Base-by-base conservation (phyloP, 495 filamentous ascomycete genomes). In the Lindgomyces ingoldianus region DNA sequence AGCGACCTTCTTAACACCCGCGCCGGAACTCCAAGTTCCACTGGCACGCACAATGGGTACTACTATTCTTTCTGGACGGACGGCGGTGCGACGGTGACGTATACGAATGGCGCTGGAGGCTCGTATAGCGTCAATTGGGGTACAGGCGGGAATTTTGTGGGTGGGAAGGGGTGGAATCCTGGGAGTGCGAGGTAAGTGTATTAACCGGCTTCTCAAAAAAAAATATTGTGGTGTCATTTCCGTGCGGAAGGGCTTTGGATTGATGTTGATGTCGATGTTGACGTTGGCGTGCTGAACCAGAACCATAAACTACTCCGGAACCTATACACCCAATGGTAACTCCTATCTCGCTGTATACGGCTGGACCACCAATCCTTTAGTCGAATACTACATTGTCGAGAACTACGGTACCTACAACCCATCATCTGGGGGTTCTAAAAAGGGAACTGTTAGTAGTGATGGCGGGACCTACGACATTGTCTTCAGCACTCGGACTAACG, bases 351-450 rank as follows among this genome's bases (percentile, higher is more conserved):
- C 84, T 47, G 74, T 89, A 64, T 87, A 88, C 70, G 84, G 84
- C 54, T 88, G 84, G 86, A 86, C 84, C 24, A 78, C 73, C 12
- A 78, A 79, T 73, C 85, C 86, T 0, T 76, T 87, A 2, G 78
- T 87, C 58, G 85, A 89, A 64, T 87, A 86, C 75, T 87, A 87
- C 75, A 80, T 88, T 57, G 72, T 87, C 52, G 85, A 88, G 70
- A 75, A 77, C 69, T 85, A 77, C 73, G 83, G 83, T 39, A 76
- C 69, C 49, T 85, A 81, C 70, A 80, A 86, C 71, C 85, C 84
- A 1, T 74, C 73, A 27, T 74, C 74, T 27, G 76, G 73, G 36
- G 51, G 51, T 8, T 11, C 16, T 18, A 30, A 52, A 3, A 70
- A 64, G 49, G 67, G 64, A 46, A 46, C 29, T 16, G 48, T 72